phyloP scores from a whole-genome alignment of 2,329 filamentous ascomycete genomes.

The Ceratocystis huliohia region DNA sequence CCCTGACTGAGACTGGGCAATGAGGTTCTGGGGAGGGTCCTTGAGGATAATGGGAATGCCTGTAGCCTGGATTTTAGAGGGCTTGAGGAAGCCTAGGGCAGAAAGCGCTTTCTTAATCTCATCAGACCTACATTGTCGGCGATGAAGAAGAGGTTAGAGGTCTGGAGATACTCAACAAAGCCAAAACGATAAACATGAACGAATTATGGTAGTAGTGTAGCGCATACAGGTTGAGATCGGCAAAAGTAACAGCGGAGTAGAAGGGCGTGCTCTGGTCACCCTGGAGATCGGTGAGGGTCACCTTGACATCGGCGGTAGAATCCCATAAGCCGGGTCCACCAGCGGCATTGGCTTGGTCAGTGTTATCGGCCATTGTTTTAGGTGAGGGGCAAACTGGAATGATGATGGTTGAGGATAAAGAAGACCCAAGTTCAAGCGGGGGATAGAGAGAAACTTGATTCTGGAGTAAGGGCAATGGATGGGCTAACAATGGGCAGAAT shows the following conservation, averaged over 20 bases:
- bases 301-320: slow-evolving; percentile 75
- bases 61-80: slow-evolving; percentile 94
- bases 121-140: slow-evolving; percentile 26
- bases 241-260: slow-evolving; percentile 70
- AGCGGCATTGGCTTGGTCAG: slow-evolving; percentile 29
- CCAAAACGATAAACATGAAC: neutral
- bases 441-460: neutral
- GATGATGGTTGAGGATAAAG: slow-evolving; percentile 3
- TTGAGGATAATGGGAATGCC: slow-evolving; percentile 79
- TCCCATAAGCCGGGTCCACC: slow-evolving; percentile 49
- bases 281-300: slow-evolving; percentile 83
- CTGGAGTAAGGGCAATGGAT: neutral
- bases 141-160: slow-evolving; percentile 15
- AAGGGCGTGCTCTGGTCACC: slow-evolving; percentile 76
- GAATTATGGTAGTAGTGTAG: slow-evolving; percentile 19
- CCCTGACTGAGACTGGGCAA: slow-evolving; percentile 97
- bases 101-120: slow-evolving; percentile 64
- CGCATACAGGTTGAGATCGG: slow-evolving; percentile 67
- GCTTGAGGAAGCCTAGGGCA: slow-evolving; percentile 78
- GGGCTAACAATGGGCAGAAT: neutral
- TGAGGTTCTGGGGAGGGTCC: slow-evolving; percentile 83
- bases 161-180: neutral
- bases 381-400: slow-evolving; percentile 22
- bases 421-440: slow-evolving; percentile 20
- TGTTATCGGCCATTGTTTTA: slow-evolving; percentile 26